These are phyloP conservation scores for Biscogniauxia mediterranea DNA, from an alignment of 2,329 filamentous ascomycete genomes.

Conservation along the genomic window DNA sequence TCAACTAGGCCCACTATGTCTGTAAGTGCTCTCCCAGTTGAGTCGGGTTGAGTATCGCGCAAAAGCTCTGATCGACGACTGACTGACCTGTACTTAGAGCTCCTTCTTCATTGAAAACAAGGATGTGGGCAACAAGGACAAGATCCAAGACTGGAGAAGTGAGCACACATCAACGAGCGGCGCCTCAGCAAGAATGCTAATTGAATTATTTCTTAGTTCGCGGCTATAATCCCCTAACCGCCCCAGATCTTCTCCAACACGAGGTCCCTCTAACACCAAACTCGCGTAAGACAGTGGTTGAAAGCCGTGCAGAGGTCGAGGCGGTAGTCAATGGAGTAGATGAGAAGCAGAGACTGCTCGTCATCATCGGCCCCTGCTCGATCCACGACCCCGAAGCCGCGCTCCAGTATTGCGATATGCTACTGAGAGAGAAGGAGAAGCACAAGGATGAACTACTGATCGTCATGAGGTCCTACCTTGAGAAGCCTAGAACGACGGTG, in stretches of 20 bases:
- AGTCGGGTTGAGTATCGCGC: background rate
- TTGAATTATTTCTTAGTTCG: constrained; percentile 53
- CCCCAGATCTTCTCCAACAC: constrained; percentile 91
- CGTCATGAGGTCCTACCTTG: constrained; percentile 96
- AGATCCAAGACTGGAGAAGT: constrained; percentile 83
- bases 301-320: constrained; percentile 61
- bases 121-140: constrained; percentile 70
- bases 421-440: constrained; percentile 80
- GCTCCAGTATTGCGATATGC: constrained; percentile 85
- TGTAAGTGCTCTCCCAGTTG: constrained; percentile 19
- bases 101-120: constrained; percentile 82
- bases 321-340: constrained; percentile 69
- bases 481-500: constrained; percentile 96
- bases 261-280: constrained; percentile 68
- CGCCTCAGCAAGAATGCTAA: constrained; percentile 5
- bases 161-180: constrained; percentile 33
- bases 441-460: constrained; percentile 87
- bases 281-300: constrained; percentile 60
- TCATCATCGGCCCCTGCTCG: constrained; percentile 93
- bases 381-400: constrained; percentile 93
- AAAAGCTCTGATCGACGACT: constrained; percentile 15
- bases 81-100: constrained; percentile 35
- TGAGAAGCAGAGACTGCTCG: constrained; percentile 56
- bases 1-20: constrained; percentile 22
- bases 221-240: constrained; percentile 89